Percentiles rank a stretch among this genome's conserved stretches.
Conservation (phyloP, 805 yeast genomes). For the Saturnispora bothae region DNA sequence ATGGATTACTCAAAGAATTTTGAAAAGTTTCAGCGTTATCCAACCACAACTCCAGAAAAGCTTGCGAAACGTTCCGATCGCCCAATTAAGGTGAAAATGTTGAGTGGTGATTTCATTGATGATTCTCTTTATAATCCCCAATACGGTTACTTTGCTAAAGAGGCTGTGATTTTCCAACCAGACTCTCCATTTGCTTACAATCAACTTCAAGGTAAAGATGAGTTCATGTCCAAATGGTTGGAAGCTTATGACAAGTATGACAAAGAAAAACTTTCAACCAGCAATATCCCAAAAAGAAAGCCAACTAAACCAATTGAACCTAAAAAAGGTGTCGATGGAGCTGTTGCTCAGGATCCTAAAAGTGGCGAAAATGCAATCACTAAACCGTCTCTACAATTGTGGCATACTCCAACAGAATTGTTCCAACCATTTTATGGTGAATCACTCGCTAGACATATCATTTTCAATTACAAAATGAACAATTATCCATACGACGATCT, state of each 20-base stretch:
- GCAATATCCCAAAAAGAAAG: slow-evolving; percentile 2
- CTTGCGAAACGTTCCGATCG: slow-evolving; percentile 32
- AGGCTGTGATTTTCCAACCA: slow-evolving; percentile 68
- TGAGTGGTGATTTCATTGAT: slow-evolving; percentile 71
- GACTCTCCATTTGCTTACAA: slow-evolving; percentile 54
- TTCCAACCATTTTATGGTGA: slow-evolving; percentile 81
- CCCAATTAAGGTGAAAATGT: slow-evolving; percentile 59
- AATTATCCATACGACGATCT: slow-evolving; percentile 62
- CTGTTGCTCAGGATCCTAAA: background rate
- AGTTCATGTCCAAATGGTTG: slow-evolving; percentile 61
- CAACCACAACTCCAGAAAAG: slow-evolving; percentile 29
- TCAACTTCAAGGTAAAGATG: slow-evolving; percentile 50
- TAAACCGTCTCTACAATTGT: slow-evolving; percentile 48
- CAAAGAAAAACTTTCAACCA: too few species aligned
- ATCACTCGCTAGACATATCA: slow-evolving; percentile 70
- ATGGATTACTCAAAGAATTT: slow-evolving; percentile 25
- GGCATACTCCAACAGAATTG: slow-evolving; percentile 88
- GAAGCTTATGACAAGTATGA: slow-evolving; percentile 48
- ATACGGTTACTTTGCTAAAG: slow-evolving; percentile 74
- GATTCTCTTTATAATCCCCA: slow-evolving; percentile 73
- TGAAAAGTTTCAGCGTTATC: slow-evolving; percentile 31
- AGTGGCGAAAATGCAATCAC: slow-evolving; percentile 7
- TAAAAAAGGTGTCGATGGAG: slow-evolving; percentile 1
- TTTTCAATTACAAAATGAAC: slow-evolving; percentile 60
- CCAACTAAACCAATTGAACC: slow-evolving; percentile 3